These are phyloP conservation scores for Aspergillus cavernicola DNA, from an alignment of 495 filamentous ascomycete genomes.

Conservation along the genomic window DNA sequence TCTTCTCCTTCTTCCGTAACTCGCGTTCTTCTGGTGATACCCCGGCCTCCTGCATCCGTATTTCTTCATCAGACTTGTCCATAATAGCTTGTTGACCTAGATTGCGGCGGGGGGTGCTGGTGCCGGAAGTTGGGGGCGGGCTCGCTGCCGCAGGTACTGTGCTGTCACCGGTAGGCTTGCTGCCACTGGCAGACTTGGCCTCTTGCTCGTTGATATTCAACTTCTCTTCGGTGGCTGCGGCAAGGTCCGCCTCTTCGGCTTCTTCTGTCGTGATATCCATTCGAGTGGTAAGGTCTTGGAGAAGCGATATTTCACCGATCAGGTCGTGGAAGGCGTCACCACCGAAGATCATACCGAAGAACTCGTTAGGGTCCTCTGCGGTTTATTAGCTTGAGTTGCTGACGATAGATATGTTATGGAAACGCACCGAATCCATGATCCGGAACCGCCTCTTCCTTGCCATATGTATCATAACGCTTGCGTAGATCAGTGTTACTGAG, in stretches of 20 bases:
- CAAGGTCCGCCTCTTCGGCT: constrained; percentile 59
- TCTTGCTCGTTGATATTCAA: constrained; percentile 44
- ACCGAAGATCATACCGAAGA: constrained; percentile 98
- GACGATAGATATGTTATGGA: neutral
- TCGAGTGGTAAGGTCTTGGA: constrained; percentile 85
- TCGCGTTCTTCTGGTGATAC: constrained; percentile 74
- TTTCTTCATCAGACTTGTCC: constrained; percentile 84
- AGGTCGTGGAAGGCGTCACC: constrained; percentile 92
- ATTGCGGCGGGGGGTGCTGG: constrained; percentile 62
- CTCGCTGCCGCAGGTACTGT: constrained; percentile 19
- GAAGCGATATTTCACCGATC: constrained; percentile 87
- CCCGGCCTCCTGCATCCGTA: constrained; percentile 62
- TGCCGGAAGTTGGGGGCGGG: constrained; percentile 47
- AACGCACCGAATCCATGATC: constrained; percentile 77
- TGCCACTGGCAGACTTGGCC: constrained; percentile 28
- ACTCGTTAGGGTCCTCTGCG: constrained; percentile 87
- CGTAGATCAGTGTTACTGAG: constrained; percentile 82
- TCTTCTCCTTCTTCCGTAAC: constrained; percentile 78
- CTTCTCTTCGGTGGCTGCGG: constrained; percentile 47
- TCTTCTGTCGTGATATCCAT: constrained; percentile 86
- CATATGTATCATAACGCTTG: constrained; percentile 90
- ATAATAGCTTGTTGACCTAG: constrained; percentile 80
- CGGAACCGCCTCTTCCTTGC: constrained; percentile 88
- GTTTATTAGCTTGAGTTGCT: constrained; percentile 20
- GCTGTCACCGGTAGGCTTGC: constrained; percentile 29